Percentiles rank a stretch among this genome's conserved stretches.
These are phyloP conservation scores for Cutaneotrichosporon cutaneum DNA, from an alignment of 1,284 basidiomycete genomes.

Conservation along the genomic window DNA sequence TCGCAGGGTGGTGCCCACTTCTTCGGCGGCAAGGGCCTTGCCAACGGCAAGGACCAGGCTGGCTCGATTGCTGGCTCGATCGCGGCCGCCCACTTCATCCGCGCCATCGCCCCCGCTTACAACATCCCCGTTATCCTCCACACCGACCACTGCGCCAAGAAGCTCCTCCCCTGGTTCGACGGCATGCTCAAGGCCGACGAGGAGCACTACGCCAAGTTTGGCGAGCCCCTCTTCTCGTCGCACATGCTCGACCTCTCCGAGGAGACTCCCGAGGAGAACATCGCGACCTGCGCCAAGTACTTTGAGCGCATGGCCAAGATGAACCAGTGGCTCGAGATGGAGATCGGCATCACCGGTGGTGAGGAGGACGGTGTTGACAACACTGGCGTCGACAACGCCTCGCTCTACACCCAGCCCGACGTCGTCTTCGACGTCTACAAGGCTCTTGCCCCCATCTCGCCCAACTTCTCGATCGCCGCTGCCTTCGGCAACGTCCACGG, in stretches of 20 bases:
- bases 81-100: conserved; percentile 90
- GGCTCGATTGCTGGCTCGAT: conserved; percentile 91
- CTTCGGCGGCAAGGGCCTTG: conserved; percentile 94
- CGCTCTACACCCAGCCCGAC: conserved; percentile 96
- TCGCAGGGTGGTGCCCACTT: conserved; percentile 96
- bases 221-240: conserved; percentile 75
- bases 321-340: conserved; percentile 99
- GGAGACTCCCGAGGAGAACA: conserved; percentile 97
- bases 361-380: conserved; percentile 99
- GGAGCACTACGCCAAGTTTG: conserved; percentile 85
- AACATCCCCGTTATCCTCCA: conserved; percentile 96
- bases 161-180: conserved; percentile 99
- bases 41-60: conserved; percentile 80
- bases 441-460: conserved; percentile 78
- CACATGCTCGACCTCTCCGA: conserved; percentile 99
- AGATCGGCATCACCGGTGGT: conserved; percentile 99
- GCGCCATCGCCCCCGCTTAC: conserved; percentile 81
- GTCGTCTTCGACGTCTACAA: conserved; percentile 91
- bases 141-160: conserved; percentile 98
- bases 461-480: conserved; percentile 95
- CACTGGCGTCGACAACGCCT: conserved; percentile 87
- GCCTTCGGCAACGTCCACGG: conserved; percentile 92
- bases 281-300: conserved; percentile 89
- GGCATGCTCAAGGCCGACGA: conserved; percentile 97
- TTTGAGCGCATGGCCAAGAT: conserved; percentile 92